Evolutionary conservation across 805 yeast species (phyloP).

Genomic region (Candida coleopterorum): DNA sequence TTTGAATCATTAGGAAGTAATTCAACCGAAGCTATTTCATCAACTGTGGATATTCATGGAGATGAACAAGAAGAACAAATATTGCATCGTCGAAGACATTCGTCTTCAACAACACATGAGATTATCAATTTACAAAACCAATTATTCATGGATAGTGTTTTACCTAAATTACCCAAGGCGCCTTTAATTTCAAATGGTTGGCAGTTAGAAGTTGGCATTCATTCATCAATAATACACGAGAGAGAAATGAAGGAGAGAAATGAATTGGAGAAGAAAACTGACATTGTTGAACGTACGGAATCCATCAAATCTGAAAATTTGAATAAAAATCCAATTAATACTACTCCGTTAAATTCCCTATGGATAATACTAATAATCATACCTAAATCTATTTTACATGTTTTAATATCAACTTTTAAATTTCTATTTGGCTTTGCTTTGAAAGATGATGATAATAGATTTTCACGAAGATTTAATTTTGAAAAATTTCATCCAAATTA

Average conservation of each 20-base stretch:
- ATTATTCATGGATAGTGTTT: slow-evolving; percentile 16
- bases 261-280: slow-evolving; percentile 5
- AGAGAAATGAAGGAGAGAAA: slow-evolving; percentile 4
- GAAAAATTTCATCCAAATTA: slow-evolving; percentile 19
- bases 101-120: slow-evolving; percentile 2
- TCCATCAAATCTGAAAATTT: slow-evolving; percentile 1
- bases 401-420: slow-evolving; percentile 33
- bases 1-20: slow-evolving; percentile 20
- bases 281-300: background rate
- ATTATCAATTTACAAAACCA: slow-evolving; percentile 23
- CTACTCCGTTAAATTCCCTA: slow-evolving; percentile 32
- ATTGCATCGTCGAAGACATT: slow-evolving; percentile 7
- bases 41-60: slow-evolving; percentile 13
- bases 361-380: slow-evolving; percentile 50
- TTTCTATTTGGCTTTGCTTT: slow-evolving; percentile 18
- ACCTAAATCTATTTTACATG: slow-evolving; percentile 46
- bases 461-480: slow-evolving; percentile 25
- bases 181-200: slow-evolving; percentile 35
- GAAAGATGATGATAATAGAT: slow-evolving; percentile 12
- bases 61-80: slow-evolving; percentile 7
- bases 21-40: background rate
- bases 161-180: slow-evolving; percentile 38
- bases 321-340: slow-evolving; percentile 7
- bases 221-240: slow-evolving; percentile 23
- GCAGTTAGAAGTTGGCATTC: slow-evolving; percentile 41